Evolutionary conservation across 345 rosid species (phyloP).

Genomic region (Durio zibethinus): DNA sequence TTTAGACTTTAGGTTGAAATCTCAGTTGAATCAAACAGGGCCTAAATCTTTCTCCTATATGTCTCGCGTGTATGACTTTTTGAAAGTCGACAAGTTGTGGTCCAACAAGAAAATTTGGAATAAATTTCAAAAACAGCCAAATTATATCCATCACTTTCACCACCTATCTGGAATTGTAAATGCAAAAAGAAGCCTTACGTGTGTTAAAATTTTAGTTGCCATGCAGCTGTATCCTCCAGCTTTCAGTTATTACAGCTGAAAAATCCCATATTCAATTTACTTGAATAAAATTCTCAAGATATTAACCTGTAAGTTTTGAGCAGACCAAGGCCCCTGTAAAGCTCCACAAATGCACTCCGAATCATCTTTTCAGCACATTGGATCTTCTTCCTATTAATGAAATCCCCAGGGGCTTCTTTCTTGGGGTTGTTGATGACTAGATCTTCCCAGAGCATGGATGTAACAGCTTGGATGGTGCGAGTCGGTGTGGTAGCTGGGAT

Average conservation of each 20-base stretch:
- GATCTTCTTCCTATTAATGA: slow-evolving; percentile 63
- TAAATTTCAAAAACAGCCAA: neutral
- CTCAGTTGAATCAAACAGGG: neutral
- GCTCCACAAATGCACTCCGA: slow-evolving; percentile 83
- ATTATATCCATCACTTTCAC: neutral
- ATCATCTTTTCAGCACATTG: slow-evolving; percentile 90
- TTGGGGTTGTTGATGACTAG: slow-evolving; percentile 73
- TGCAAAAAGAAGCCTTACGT: neutral
- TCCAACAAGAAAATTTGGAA: neutral
- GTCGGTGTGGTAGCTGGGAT: slow-evolving; percentile 61
- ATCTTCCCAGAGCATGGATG: slow-evolving; percentile 82
- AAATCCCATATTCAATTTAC: neutral
- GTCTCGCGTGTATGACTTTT: neutral
- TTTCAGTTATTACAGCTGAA: neutral
- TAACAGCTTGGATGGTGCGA: slow-evolving; percentile 57
- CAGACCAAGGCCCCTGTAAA: slow-evolving; percentile 73
- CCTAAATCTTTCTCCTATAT: neutral
- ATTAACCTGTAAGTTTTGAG: slow-evolving; percentile 71
- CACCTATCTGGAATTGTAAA: neutral
- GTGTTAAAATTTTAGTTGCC: neutral
- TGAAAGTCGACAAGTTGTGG: slow-evolving; percentile 1
- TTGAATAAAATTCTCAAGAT: neutral
- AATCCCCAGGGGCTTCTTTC: slow-evolving; percentile 51
- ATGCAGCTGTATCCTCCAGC: neutral
- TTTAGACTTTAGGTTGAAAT: neutral